These are phyloP conservation scores for Daldinia sp. DNA, from an alignment of 2,329 filamentous ascomycete species.

Conservation along the genomic window DNA sequence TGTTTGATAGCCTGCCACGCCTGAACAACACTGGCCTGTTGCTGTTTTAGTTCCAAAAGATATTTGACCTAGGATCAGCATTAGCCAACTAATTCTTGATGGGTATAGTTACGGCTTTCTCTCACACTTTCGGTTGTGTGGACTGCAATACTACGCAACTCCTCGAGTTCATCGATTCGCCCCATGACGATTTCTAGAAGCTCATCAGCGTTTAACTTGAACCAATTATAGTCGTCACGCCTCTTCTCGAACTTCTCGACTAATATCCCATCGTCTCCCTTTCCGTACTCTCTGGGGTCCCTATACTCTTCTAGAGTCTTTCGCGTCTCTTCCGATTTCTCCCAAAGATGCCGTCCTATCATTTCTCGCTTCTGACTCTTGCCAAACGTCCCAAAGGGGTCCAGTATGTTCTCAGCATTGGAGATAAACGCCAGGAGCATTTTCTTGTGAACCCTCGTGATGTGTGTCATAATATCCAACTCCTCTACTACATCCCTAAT, in stretches of 20 bases:
- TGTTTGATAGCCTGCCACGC: conserved; percentile 52
- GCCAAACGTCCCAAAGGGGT: conserved; percentile 36
- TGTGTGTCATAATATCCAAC: conserved; percentile 55
- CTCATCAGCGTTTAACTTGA: conserved; percentile 43
- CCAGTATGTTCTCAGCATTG: conserved; percentile 38
- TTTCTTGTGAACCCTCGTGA: conserved; percentile 49
- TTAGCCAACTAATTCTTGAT: no score
- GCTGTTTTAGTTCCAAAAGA: conserved; percentile 54
- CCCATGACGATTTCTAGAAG: conserved; percentile 39
- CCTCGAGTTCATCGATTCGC: conserved; percentile 48
- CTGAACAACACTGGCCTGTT: conserved; percentile 56
- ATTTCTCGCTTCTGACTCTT: conserved; percentile 7
- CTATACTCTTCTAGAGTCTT: not conserved
- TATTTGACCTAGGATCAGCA: conserved; percentile 48
- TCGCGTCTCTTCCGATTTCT: not conserved
- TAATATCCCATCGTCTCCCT: not conserved
- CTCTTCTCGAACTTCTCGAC: not conserved
- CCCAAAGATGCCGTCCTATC: not conserved
- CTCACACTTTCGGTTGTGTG: conserved; percentile 48
- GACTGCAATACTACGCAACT: conserved; percentile 45
- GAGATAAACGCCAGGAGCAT: conserved; percentile 44
- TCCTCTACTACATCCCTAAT: conserved; percentile 59
- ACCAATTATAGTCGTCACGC: conserved; percentile 39
- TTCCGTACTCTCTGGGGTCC: not conserved
- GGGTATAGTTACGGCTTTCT: not conserved